Base-by-base conservation (phyloP, 345 rosid species). In the Kernera saxatilis region DNA sequence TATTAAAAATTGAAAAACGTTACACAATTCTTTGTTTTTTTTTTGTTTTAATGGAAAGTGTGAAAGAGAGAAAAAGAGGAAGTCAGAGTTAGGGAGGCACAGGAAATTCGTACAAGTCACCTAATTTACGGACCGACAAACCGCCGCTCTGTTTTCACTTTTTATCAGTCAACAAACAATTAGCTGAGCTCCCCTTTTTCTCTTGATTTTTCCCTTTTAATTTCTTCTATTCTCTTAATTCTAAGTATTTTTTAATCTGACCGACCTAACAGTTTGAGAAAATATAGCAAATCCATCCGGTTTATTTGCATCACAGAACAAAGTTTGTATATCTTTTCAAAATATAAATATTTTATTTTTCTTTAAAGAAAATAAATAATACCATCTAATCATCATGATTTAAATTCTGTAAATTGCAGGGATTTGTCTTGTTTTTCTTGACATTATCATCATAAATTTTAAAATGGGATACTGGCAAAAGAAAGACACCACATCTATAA, bases 81-180 rank as follows among this genome's bases (percentile, higher is more conserved):
- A 73, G 67, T 65, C 72, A 73, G 33, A 66, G 72, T 73, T 37
- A 2, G 64, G 77, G 67, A 73, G 60, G 52, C 72, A 57, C 67
- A 52, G 67, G 26, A 65, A 55, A 48, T 11, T 56, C 36, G 11
- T 66, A 65, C 36, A 57, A 74, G 53, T 69, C 43, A 61, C 69
- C 33, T 43, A 67, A 60, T 60, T 36, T 10, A 67, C 74, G 74
- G 78, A 68, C 78, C 74, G 70, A 75, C 74, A 75, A 68, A 75
- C 58, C 74, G 69, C 18, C 50, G 21, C 44, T n/a, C 46, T 66
- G 44, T 73, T 65, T 57, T 54, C 52, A 14, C 36, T 73, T 65
- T 57, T 54, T 45, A 14, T 75, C 74, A 21, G 69, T 68, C 78
- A 67, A 59, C 78, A 49, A 58, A 55, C 49, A 43, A 44, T 7